Conservation (phyloP, 306 rosid genomes). For the Mimosa bimucronata region DNA sequence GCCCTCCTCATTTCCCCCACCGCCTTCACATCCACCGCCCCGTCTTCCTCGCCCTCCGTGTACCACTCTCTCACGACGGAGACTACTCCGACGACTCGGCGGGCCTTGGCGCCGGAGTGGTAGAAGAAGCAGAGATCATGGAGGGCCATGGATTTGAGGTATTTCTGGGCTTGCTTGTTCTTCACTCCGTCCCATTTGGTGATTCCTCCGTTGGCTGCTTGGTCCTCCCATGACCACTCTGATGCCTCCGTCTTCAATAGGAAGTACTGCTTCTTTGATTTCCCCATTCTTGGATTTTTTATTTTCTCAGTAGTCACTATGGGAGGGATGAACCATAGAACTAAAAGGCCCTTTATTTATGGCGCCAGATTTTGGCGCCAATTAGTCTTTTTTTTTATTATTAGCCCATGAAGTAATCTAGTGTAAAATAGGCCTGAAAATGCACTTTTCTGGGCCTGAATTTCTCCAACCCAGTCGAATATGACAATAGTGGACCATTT, state of each 20-base stretch:
- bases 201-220: constrained; percentile 68
- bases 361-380: constrained; percentile 2
- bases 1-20: constrained; percentile 79
- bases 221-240: constrained; percentile 97
- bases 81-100: constrained; percentile 81
- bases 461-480: neutral
- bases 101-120: constrained; percentile 81
- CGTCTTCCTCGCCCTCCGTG: constrained; percentile 12
- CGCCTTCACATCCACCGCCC: constrained; percentile 70
- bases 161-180: constrained; percentile 85
- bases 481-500: neutral
- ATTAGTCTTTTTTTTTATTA: neutral
- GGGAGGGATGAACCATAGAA: no score
- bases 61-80: constrained; percentile 66
- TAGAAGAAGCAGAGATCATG: constrained; percentile 80
- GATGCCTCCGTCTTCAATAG: constrained; percentile 81
- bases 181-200: constrained; percentile 91
- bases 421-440: neutral
- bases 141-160: constrained; percentile 74
- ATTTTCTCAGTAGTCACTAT: no score
- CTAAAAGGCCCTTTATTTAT: neutral
- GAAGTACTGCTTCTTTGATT: constrained; percentile 46
- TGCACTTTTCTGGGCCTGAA: neutral
- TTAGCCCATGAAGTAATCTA: neutral
- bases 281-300: constrained; percentile 21